A percentile compares a stretch with the other conserved stretches of the same genome.
Evolutionary conservation across 495 filamentous ascomycete genomes (phyloP).

Genomic region (Penicillium cosmopolitanum): DNA sequence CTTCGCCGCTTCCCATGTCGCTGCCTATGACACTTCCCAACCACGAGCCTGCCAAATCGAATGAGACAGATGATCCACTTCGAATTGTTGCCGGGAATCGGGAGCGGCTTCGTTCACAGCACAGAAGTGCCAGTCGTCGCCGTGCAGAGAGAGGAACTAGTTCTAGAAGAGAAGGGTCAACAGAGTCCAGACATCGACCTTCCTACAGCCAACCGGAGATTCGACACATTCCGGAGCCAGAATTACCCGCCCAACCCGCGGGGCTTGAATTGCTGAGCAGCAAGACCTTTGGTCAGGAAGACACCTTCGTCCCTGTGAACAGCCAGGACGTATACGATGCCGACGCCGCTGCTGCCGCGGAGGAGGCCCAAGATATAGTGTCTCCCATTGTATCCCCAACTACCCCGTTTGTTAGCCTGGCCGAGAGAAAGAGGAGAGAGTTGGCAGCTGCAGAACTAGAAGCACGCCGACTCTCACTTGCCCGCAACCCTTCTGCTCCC

Average conservation of each 20-base stretch:
- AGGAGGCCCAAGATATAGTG: conserved; percentile 26
- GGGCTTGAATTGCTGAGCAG: conserved; percentile 24
- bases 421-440: conserved; percentile 64
- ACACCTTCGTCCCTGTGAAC: conserved; percentile 14
- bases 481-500: conserved; percentile 75
- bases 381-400: conserved; percentile 32
- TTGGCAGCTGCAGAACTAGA: conserved; percentile 84
- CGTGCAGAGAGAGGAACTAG: conserved; percentile 51
- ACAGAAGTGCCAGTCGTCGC: conserved; percentile 52
- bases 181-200: conserved; percentile 42
- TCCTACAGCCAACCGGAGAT: conserved; percentile 47
- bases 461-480: conserved; percentile 80
- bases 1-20: conserved; percentile 76
- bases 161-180: conserved; percentile 50
- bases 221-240: conserved; percentile 40
- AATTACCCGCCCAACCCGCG: conserved; percentile 18
- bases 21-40: conserved; percentile 52
- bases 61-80: conserved; percentile 60
- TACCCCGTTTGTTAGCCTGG: conserved; percentile 32
- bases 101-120: conserved; percentile 64
- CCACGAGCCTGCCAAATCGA: conserved; percentile 31
- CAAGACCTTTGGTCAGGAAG: conserved; percentile 30
- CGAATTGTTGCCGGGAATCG: conserved; percentile 62
- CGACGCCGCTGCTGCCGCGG: conserved; percentile 23
- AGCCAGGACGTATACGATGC: conserved; percentile 26